Evolutionary conservation across 805 yeast species (phyloP), one percentile per base, ranked within the genome.

Genomic region (Barnettozyma californica): DNA sequence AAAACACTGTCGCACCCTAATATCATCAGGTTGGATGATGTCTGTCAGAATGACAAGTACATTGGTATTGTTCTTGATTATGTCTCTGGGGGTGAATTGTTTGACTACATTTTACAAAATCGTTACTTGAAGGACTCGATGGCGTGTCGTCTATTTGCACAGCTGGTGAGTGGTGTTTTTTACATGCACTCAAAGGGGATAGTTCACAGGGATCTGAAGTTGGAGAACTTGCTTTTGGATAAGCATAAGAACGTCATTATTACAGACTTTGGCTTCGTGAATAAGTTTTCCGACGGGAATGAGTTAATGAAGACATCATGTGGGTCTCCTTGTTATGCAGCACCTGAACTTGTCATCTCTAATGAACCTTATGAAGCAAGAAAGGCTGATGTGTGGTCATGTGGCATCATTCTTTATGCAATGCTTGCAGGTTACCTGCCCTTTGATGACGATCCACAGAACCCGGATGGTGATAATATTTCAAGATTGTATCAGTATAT

Each of bases 281-380:
- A 94, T 67, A 84, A 92, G 26, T 94, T 69, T 52, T 62, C 61
- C 43, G 67, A 68, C 33, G 76, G 74, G 19, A 76, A 76, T 55
- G 96, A 89, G 64, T 70, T 88, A 41, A 94, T 92, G 98, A 83
- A 83, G 63, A 92, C 98, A 1, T 81, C 91, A 34, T 92, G 99
- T 66, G 99, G 99, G 1, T 88, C 96, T 3, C 99, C 99, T 1
- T 92, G 99, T 66, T 92, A 92, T 67, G 99, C 99, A 0, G 99
- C 99, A 1, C 99, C 99, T 0, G 99, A 94, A 64, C 70, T 94
- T 49, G 99, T 94, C 3, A 84, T 90, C 27, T 84, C 92, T 11
- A 87, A 83, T 53, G 78, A 82, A 46, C 90, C 95, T 14, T 94
- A 94, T 64, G 89, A 87, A 56, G 97, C 96, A 20, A 78, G 89